phyloP scores from a whole-genome alignment of 768 basidiomycete species.

The Tylopilus sp. region DNA sequence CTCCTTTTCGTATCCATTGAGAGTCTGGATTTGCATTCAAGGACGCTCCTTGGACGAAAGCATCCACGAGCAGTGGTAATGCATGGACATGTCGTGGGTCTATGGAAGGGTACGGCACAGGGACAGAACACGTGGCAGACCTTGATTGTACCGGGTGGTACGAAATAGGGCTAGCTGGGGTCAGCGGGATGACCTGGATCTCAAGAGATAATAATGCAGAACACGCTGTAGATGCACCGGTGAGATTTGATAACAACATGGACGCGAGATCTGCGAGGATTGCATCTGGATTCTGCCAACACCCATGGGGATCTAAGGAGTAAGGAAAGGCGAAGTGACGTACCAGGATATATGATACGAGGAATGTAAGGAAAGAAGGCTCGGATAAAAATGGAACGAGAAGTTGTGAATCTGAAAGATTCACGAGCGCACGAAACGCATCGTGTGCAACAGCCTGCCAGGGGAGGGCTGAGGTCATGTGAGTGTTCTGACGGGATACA shows the following conservation, averaged over 20 bases:
- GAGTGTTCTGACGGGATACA: conserved; percentile 20
- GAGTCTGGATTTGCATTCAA: conserved; percentile 47
- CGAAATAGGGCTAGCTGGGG: conserved; percentile 40
- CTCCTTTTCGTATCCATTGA: conserved; percentile 62
- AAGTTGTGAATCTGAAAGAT: conserved; percentile 81
- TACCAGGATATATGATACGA: conserved; percentile 89
- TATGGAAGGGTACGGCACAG: conserved; percentile 64
- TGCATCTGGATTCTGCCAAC: conserved; percentile 75
- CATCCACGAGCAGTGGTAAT: conserved; percentile 82
- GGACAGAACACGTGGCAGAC: conserved; percentile 73
- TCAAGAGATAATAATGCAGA: conserved; percentile 59
- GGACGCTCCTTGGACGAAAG: conserved; percentile 74
- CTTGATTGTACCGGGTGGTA: conserved; percentile 77
- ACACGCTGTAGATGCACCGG: conserved; percentile 68
- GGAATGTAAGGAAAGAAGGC: conserved; percentile 66
- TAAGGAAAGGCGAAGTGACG: conserved; percentile 28
- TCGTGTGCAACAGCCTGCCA: conserved; percentile 92
- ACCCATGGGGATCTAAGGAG: conserved; percentile 8
- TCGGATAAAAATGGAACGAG: conserved; percentile 69
- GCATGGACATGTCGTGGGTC: conserved; percentile 55
- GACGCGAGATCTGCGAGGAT: conserved; percentile 90
- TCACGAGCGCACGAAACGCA: conserved; percentile 91
- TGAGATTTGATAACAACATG: conserved; percentile 97
- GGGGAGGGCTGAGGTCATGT: conserved; percentile 14
- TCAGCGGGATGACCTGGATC: conserved; percentile 56